Base-by-base conservation (phyloP, 1,284 basidiomycete genomes). In the Trametes polyzona region DNA sequence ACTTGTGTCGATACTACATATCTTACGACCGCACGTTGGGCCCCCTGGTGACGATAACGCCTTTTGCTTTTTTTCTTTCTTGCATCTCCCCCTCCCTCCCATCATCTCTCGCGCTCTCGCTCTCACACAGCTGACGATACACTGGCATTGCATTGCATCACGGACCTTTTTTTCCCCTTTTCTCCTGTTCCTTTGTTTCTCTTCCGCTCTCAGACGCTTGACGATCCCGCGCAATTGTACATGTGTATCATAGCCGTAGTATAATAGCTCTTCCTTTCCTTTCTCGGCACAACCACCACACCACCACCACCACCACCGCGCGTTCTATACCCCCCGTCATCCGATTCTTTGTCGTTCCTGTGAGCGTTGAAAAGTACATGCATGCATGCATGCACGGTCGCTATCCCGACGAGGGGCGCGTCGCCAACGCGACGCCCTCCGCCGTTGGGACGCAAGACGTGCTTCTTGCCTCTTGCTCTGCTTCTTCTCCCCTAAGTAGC, bases 171-270 rank as follows among this genome's bases (percentile, higher is more conserved):
- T 33, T n/a, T n/a, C n/a, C n/a, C n/a, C n/a, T n/a, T n/a, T n/a
- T n/a, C n/a, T n/a, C n/a, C n/a, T n/a, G n/a, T n/a, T n/a, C n/a
- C n/a, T n/a, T n/a, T n/a, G n/a, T n/a, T n/a, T n/a, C n/a, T n/a
- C n/a, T n/a, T n/a, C n/a, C n/a, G n/a, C n/a, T n/a, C n/a, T n/a
- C n/a, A n/a, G n/a, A n/a, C n/a, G n/a, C n/a, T n/a, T n/a, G n/a
- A n/a, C n/a, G n/a, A n/a, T n/a, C n/a, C n/a, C n/a, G n/a, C n/a
- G n/a, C n/a, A 33, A 29, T 21, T 41, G 52, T 54, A 54, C 44
- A 54, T 54, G 17, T 54, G 52, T 54, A 54, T 39, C 41, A 17
- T 47, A 54, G 29, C 32, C 16, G 21, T 16, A 19, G 21, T 16
- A 19, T 54, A 54, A 54, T 54, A 53, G 27, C 44, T 39, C 46